Conservation (phyloP, 2,329 filamentous ascomycete species). For the Sporothrix protearum region DNA sequence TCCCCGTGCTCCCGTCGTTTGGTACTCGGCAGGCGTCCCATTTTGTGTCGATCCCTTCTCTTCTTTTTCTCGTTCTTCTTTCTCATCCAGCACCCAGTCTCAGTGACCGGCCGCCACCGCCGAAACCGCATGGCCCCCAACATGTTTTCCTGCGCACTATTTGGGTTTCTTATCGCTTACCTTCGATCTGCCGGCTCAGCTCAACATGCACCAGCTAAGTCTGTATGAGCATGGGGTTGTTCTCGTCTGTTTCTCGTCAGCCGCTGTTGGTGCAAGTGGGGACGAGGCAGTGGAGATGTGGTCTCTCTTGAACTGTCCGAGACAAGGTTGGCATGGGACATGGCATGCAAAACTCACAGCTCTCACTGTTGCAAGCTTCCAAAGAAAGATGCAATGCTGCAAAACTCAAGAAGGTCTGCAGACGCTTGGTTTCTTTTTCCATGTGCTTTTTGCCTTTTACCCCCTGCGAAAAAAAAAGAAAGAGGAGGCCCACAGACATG, state of each 20-base stretch:
- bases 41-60: not conserved
- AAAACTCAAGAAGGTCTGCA: not conserved
- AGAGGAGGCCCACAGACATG: not conserved
- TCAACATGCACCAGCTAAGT: not conserved
- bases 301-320: not conserved
- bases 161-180: not conserved
- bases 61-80: not conserved
- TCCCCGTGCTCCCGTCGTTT: not conserved
- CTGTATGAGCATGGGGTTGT: not conserved
- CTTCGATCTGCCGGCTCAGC: not conserved
- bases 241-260: not conserved
- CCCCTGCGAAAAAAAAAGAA: not conserved
- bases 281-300: not conserved
- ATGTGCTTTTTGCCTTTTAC: not conserved
- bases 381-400: not conserved
- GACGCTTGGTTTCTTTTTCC: not conserved
- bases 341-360: not conserved
- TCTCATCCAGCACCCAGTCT: not conserved
- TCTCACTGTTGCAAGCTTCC: not conserved
- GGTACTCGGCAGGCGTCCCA: not conserved
- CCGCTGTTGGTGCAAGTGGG: slow-evolving; percentile 1
- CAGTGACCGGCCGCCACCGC: not conserved
- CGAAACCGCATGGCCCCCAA: not conserved
- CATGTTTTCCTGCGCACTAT: not conserved
- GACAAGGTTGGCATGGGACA: not conserved